Percentiles rank a stretch among this genome's conserved stretches.
Conservation (phyloP, 2,329 filamentous ascomycete species). For the Berkeleyomyces basicola region DNA sequence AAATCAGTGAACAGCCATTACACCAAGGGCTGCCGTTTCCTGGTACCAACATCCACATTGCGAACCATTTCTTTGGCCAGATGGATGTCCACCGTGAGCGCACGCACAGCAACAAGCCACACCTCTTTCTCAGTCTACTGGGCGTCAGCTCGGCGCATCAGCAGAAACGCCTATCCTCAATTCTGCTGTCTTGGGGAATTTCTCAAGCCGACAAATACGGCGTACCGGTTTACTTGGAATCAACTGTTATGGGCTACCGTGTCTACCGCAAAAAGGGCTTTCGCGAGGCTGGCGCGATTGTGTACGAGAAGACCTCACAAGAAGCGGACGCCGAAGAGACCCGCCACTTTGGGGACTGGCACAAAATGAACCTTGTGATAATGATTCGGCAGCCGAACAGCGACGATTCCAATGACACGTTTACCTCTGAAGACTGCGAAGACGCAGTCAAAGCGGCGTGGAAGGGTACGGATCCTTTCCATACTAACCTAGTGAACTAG, state of each 20-base stretch:
- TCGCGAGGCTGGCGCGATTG: conserved; percentile 4
- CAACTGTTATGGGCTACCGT: conserved; percentile 8
- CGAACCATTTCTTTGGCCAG: conserved; percentile 9
- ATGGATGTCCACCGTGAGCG: conserved; percentile 8
- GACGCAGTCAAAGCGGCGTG: background rate
- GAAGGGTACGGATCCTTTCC: background rate
- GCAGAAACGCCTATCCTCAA: background rate
- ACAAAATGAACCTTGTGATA: conserved; percentile 6
- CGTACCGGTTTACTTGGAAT: conserved; percentile 11
- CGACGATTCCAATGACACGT: background rate
- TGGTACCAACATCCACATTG: conserved; percentile 1
- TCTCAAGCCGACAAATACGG: conserved; percentile 7
- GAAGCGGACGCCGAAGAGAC: background rate
- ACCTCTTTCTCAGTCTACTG: conserved; percentile 11
- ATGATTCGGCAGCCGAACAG: conserved; percentile 6
- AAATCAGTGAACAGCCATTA: background rate
- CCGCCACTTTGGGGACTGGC: conserved; percentile 7
- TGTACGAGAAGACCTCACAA: conserved; percentile 3
- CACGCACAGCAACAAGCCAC: conserved; percentile 10
- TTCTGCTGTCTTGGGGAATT: conserved; percentile 11
- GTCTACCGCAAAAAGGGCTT: conserved; percentile 11
- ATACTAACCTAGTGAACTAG: too few relatives aligned
- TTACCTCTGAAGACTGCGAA: background rate
- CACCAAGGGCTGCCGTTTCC: background rate
- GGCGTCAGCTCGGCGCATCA: conserved; percentile 9